phyloP scores from a whole-genome alignment of 2,329 filamentous ascomycete genomes.

The Cyphellophora europaea region DNA sequence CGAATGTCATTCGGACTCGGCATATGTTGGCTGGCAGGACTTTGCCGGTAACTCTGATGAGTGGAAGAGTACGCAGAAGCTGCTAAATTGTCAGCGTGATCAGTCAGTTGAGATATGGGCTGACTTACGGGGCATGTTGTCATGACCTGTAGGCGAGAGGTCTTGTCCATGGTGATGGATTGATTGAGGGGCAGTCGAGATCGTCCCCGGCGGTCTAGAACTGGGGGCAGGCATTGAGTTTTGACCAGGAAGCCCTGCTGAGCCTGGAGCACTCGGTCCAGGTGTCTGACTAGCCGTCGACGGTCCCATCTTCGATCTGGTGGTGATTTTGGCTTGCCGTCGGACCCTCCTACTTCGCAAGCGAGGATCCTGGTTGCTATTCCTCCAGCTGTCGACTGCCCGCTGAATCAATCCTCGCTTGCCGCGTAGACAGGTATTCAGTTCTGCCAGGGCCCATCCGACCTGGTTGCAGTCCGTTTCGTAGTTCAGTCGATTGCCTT shows the following conservation, averaged over 20 bases:
- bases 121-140: constrained; percentile 94
- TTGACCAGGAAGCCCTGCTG: constrained; percentile 54
- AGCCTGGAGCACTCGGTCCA: constrained; percentile 51
- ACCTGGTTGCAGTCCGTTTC: constrained; percentile 99
- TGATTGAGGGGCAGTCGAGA: constrained; percentile 59
- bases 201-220: constrained; percentile 37
- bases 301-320: constrained; percentile 61
- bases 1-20: constrained; percentile 56
- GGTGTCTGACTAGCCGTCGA: constrained; percentile 55
- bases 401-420: constrained; percentile 94
- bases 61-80: constrained; percentile 15
- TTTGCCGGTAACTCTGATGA: constrained; percentile 15
- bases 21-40: constrained; percentile 14
- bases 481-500: constrained; percentile 89
- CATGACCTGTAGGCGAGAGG: constrained; percentile 45
- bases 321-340: constrained; percentile 93
- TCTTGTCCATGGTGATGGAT: constrained; percentile 70
- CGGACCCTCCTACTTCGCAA: constrained; percentile 85
- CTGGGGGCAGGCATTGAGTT: constrained; percentile 47
- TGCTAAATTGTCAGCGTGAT: constrained; percentile 4
- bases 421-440: constrained; percentile 82
- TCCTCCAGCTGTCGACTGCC: constrained; percentile 96
- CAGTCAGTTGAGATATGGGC: not conserved
- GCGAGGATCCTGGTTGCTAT: constrained; percentile 93
- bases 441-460: constrained; percentile 94